Conservation (phyloP, 208 protist genomes). For the Crithidia thermophila region DNA sequence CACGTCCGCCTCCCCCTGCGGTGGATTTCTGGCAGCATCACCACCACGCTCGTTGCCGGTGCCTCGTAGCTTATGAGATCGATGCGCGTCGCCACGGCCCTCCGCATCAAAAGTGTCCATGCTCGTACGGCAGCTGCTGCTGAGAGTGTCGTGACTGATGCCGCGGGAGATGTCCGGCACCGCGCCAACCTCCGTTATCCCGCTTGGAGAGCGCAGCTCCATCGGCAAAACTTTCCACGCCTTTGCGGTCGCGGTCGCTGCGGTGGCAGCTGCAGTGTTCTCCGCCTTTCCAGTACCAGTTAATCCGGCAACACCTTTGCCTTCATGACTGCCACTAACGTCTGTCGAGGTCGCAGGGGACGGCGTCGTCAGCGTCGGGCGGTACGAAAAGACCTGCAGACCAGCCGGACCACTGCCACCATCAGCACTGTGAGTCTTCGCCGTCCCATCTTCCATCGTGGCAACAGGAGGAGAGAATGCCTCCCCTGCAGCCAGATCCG, state of each 20-base stretch:
- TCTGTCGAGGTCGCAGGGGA: no score
- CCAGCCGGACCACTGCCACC: neutral
- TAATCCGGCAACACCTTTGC: no score
- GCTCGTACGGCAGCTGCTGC: constrained; percentile 6
- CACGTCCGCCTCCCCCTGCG: neutral
- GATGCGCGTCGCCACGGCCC: no score
- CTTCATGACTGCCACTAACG: no score
- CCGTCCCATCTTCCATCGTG: no score
- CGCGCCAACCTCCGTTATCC: constrained; percentile 12
- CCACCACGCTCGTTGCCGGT: no score
- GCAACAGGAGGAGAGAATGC: no score
- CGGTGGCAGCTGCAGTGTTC: neutral
- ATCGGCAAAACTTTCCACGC: constrained; percentile 23
- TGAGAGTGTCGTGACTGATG: neutral
- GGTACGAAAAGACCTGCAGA: constrained; percentile 8
- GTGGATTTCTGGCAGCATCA: neutral
- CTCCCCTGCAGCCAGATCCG: no score
- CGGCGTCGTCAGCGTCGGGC: neutral
- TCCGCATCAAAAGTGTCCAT: no score
- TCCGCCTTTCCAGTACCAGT: no score
- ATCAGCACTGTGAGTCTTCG: no score
- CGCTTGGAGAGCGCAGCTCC: constrained; percentile 27
- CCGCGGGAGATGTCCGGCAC: neutral
- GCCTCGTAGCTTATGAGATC: no score
- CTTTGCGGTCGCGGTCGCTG: neutral